These are phyloP conservation scores for Coemansia sp. DNA, from an alignment of 192 early-diverging fungal genomes.

Conservation along the genomic window DNA sequence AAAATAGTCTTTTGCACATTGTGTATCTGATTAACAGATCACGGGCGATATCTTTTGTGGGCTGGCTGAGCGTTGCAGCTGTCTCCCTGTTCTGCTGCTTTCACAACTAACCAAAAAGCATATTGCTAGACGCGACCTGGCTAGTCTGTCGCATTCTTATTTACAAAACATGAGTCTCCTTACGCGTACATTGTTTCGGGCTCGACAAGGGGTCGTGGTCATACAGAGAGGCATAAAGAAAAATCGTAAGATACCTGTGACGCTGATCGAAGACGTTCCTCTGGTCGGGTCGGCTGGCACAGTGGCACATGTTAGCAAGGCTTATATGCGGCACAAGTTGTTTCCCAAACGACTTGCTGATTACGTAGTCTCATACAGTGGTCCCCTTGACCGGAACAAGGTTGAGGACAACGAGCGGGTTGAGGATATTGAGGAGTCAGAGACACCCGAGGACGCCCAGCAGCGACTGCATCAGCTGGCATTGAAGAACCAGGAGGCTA, in stretches of 20 bases:
- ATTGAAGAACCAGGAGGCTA: constrained; percentile 40
- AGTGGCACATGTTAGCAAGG: constrained; percentile 35
- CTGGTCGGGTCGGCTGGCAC: constrained; percentile 37
- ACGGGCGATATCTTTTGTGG: neutral
- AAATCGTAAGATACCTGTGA: constrained; percentile 37
- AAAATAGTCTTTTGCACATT: neutral
- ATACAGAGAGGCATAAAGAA: constrained; percentile 41
- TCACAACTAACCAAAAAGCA: neutral
- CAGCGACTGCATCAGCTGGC: constrained; percentile 33
- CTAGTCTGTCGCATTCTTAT: neutral
- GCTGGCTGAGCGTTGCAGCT: neutral
- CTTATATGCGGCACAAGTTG: constrained; percentile 51
- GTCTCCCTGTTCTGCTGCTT: neutral
- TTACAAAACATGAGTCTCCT: constrained; percentile 25
- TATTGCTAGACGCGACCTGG: neutral
- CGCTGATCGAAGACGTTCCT: constrained; percentile 39
- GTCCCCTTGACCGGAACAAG: constrained; percentile 39
- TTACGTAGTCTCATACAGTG: constrained; percentile 34
- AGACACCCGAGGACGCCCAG: constrained; percentile 2
- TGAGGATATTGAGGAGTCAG: neutral
- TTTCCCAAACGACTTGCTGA: constrained; percentile 52
- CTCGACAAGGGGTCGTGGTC: constrained; percentile 17
- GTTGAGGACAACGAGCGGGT: constrained; percentile 6
- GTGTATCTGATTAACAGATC: neutral
- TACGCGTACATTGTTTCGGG: constrained; percentile 18